Conservation (phyloP, 2,329 filamentous ascomycete species). For the Penicillium frequentans region DNA sequence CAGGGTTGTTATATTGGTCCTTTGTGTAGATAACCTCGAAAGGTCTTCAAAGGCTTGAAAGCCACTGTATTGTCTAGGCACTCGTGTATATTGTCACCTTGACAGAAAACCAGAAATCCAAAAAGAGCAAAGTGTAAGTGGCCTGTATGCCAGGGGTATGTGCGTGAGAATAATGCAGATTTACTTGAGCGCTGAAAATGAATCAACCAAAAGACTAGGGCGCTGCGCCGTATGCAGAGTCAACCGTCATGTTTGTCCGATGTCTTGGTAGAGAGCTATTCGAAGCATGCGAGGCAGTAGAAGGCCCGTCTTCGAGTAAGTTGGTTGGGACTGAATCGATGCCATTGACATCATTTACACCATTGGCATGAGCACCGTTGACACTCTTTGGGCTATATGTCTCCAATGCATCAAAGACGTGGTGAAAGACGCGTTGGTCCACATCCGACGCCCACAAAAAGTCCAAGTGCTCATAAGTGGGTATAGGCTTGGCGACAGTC, state of each 20-base stretch:
- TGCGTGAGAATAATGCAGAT: background rate
- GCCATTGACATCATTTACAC: background rate
- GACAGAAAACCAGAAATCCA: background rate
- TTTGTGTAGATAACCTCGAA: background rate
- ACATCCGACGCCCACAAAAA: constrained; percentile 93
- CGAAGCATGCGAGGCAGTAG: constrained; percentile 9
- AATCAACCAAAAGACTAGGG: background rate
- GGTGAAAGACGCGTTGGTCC: constrained; percentile 78
- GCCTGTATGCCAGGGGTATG: background rate
- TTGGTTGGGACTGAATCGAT: background rate
- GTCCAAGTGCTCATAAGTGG: constrained; percentile 94
- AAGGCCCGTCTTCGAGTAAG: constrained; percentile 3
- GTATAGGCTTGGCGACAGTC: constrained; percentile 82
- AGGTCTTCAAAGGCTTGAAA: background rate
- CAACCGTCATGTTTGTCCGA: background rate
- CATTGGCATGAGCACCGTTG: background rate
- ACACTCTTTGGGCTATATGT: constrained; percentile 47
- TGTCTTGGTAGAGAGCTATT: constrained; percentile 17
- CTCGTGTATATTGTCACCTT: background rate
- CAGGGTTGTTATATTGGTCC: background rate
- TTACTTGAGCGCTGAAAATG: background rate
- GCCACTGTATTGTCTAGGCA: background rate
- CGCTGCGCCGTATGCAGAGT: background rate
- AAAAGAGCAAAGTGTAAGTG: background rate
- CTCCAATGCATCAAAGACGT: constrained; percentile 86